Evolutionary conservation across 345 rosid genomes (phyloP), one percentile per base, ranked within the genome.

Genomic region (Euphorbia pulcherrima): DNA sequence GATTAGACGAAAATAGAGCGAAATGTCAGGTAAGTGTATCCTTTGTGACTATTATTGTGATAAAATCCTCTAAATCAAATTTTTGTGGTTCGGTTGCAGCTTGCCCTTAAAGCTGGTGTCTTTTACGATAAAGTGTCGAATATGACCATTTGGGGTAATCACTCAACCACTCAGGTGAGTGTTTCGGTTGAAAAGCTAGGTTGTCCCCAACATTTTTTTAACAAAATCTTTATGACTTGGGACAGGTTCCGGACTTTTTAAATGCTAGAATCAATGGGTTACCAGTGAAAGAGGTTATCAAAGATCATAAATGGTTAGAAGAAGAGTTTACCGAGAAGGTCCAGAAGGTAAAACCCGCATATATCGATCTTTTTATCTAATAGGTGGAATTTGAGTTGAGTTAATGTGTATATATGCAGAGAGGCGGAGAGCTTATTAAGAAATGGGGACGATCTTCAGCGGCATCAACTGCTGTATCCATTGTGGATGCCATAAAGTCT

Each of bases 391-490:
- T 35, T 24, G 28, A 11, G 4, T 62, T 7, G 28, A 28, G 18
- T 65, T 3, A 13, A 18, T 62, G 2, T 9, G 51, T 18, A 14
- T 61, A 59, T 75, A 67, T 78, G 68, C 86, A 91, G 99, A 83
- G 99, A 85, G 99, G 99, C 72, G 99, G 99, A 48, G 81, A 72
- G 30, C 76, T 94, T 68, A 94, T 94, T 78, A 61, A 94, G 85
- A 94, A 94, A 80, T 94, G 99, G 99, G 99, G 99, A 75, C 83
- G 99, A 80, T 94, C 99, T 47, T 94, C 99, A 18, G 99, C 99
- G 69, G 97, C 99, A 68, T 94, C 99, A 64, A 94, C 99, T 13
- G 86, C 97, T 47, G 87, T 94, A 47, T 94, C 99, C 58, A 87
- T 91, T 58, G 96, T 63, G 70, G 99, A 94, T 70, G 96, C 96